phyloP scores from a whole-genome alignment of 2,329 filamentous ascomycete species.

The Penicillium sp. region DNA sequence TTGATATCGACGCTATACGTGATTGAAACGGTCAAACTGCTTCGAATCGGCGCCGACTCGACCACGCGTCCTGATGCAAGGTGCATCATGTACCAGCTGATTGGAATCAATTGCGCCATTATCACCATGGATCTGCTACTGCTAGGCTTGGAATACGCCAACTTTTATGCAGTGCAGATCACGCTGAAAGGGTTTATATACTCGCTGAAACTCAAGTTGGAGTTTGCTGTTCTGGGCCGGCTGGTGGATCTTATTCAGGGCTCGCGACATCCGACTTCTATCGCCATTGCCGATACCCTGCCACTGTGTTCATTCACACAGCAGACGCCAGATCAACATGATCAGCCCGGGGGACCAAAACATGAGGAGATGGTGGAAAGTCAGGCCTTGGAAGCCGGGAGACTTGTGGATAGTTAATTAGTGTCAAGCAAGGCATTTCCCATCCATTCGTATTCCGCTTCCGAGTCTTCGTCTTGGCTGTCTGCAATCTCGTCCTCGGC shows the following conservation, averaged over 20 bases:
- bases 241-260: slow-evolving; percentile 40
- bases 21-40: slow-evolving; percentile 48
- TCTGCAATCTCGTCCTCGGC: slow-evolving; percentile 40
- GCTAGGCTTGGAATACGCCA: slow-evolving; percentile 40
- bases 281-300: slow-evolving; percentile 22
- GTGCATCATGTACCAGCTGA: slow-evolving; percentile 42
- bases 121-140: slow-evolving; percentile 44
- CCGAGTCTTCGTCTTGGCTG: slow-evolving; percentile 42
- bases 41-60: slow-evolving; percentile 31
- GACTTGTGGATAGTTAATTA: neutral
- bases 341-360: slow-evolving; percentile 3
- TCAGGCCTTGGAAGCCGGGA: neutral
- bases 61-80: slow-evolving; percentile 22
- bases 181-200: slow-evolving; percentile 40
- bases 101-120: slow-evolving; percentile 45
- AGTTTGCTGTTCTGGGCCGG: slow-evolving; percentile 51
- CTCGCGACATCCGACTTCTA: slow-evolving; percentile 19
- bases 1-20: slow-evolving; percentile 50
- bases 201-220: slow-evolving; percentile 47
- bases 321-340: slow-evolving; percentile 7
- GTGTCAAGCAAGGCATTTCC: slow-evolving; percentile 11
- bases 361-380: neutral
- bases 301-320: slow-evolving; percentile 19
- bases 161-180: slow-evolving; percentile 40
- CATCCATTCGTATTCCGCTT: slow-evolving; percentile 29